Percentiles rank a stretch among this genome's conserved stretches.
phyloP scores from a whole-genome alignment of 2,329 filamentous ascomycete species.

The Fusarium sp. region DNA sequence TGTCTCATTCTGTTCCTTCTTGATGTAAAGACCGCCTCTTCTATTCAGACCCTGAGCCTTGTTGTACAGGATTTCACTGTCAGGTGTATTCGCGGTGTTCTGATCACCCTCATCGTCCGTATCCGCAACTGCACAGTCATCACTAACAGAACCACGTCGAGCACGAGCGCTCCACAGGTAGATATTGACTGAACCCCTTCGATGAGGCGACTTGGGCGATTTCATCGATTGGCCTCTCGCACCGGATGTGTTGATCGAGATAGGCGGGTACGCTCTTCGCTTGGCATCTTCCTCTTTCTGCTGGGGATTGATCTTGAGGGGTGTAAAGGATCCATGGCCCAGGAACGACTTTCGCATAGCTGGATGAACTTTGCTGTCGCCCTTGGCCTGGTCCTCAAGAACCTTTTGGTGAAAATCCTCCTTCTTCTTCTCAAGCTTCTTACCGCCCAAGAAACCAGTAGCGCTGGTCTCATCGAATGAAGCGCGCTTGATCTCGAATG shows the following conservation, averaged over 20 bases:
- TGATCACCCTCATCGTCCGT: conserved; percentile 38
- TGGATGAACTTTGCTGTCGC: conserved; percentile 50
- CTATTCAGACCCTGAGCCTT: conserved; percentile 41
- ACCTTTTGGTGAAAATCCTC: conserved; percentile 50
- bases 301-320: conserved; percentile 45
- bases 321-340: conserved; percentile 45
- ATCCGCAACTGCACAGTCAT: conserved; percentile 42
- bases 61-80: conserved; percentile 31
- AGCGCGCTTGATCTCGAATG: conserved; percentile 52
- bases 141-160: conserved; percentile 24
- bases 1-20: conserved; percentile 13
- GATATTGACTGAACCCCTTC: conserved; percentile 51
- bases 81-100: conserved; percentile 5
- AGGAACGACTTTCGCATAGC: conserved; percentile 50
- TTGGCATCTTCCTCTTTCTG: conserved; percentile 44
- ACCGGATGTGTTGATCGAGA: conserved; percentile 50
- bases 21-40: conserved; percentile 41
- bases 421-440: conserved; percentile 56
- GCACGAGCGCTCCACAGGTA: conserved; percentile 47
- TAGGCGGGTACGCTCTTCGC: conserved; percentile 53
- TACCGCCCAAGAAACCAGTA: conserved; percentile 56
- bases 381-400: conserved; percentile 45
- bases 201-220: conserved; percentile 46
- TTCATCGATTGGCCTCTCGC: conserved; percentile 46
- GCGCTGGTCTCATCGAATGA: conserved; percentile 51